These are phyloP conservation scores for Simplicillium sp. DNA, from an alignment of 2,329 filamentous ascomycete species.

Conservation along the genomic window DNA sequence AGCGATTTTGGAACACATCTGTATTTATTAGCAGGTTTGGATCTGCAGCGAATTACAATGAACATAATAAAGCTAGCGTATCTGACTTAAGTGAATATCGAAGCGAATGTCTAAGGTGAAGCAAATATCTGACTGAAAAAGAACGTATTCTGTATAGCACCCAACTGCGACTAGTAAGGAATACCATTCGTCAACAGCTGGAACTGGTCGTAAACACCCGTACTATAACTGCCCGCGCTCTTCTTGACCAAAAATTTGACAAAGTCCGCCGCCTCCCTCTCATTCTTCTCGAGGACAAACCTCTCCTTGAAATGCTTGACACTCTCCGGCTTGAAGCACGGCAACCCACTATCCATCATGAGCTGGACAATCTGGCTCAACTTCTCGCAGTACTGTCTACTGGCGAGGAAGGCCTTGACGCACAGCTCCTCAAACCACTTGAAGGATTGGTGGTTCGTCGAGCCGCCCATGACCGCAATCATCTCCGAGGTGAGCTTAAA, in stretches of 20 bases:
- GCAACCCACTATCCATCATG: slow-evolving; percentile 93
- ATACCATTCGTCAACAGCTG: slow-evolving; percentile 96
- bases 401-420: slow-evolving; percentile 88
- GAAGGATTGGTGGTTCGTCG: slow-evolving; percentile 76
- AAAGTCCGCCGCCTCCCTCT: slow-evolving; percentile 89
- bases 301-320: slow-evolving; percentile 86
- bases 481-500: slow-evolving; percentile 98
- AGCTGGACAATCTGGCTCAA: slow-evolving; percentile 80
- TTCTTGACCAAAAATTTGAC: slow-evolving; percentile 84
- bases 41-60: too few species aligned
- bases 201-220: slow-evolving; percentile 95
- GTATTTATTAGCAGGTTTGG: too few species aligned
- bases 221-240: slow-evolving; percentile 85
- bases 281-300: slow-evolving; percentile 85
- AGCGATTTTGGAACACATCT: too few species aligned
- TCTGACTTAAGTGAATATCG: too few species aligned
- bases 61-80: too few species aligned
- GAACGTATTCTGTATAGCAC: too few species aligned
- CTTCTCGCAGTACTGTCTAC: slow-evolving; percentile 78
- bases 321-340: slow-evolving; percentile 96
- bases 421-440: slow-evolving; percentile 95
- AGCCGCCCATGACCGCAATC: slow-evolving; percentile 97
- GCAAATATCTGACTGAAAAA: neutral
- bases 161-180: slow-evolving; percentile 56
- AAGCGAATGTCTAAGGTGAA: too few species aligned